Conservation (phyloP, 805 yeast species). For the Schizosaccharomyces japonicus region DNA sequence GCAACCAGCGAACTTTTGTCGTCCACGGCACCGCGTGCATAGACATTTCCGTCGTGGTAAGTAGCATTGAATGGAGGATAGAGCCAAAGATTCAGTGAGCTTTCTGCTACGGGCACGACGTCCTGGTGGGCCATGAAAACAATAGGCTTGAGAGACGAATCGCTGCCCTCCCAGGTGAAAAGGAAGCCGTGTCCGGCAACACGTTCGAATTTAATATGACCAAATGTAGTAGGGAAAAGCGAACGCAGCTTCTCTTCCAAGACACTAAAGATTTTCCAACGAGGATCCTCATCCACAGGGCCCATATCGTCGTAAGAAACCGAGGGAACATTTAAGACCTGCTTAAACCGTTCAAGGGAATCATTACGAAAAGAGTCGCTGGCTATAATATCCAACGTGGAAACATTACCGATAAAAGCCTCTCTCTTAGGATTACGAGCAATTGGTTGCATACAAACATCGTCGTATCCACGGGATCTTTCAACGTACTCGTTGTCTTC, state of each 20-base stretch:
- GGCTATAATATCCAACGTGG: too few relatives aligned
- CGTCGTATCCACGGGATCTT: too few relatives aligned
- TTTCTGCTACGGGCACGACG: conserved; percentile 50
- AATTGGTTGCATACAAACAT: too few relatives aligned
- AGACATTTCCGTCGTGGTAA: conserved; percentile 40
- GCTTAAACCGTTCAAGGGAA: background rate
- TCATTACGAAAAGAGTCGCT: background rate
- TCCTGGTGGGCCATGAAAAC: conserved; percentile 59
- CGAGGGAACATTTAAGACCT: conserved; percentile 17
- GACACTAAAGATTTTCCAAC: conserved; percentile 24
- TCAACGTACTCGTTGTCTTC: too few relatives aligned
- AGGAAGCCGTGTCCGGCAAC: conserved; percentile 43
- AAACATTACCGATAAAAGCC: too few relatives aligned
- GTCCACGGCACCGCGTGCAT: conserved; percentile 63
- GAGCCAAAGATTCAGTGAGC: conserved; percentile 33
- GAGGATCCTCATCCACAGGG: conserved; percentile 27
- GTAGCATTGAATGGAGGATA: conserved; percentile 43
- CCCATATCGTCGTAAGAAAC: conserved; percentile 32
- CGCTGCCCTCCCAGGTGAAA: conserved; percentile 36
- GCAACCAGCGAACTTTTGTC: conserved; percentile 48
- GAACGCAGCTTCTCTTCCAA: conserved; percentile 31
- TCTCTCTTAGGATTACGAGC: too few relatives aligned
- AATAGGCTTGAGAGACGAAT: conserved; percentile 31
- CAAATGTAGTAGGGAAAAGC: conserved; percentile 31
- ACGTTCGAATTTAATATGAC: conserved; percentile 25